A percentile compares a stretch with the other conserved stretches of the same genome.
Evolutionary conservation across 805 yeast genomes (phyloP).

Genomic region (Saccharomycopsis selenospora): DNA sequence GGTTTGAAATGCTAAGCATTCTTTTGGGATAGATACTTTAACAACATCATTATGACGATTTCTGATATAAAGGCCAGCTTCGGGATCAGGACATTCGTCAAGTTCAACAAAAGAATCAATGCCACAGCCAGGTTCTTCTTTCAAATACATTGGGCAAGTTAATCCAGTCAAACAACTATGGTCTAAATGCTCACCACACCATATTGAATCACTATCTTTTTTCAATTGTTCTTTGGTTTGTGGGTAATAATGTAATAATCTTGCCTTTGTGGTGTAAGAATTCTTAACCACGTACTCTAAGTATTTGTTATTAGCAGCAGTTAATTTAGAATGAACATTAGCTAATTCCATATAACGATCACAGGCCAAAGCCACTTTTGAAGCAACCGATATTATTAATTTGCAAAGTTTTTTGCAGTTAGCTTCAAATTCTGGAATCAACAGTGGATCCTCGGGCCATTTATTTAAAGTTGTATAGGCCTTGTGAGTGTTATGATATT

Average conservation of each 20-base stretch:
- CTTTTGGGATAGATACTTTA: conserved; percentile 46
- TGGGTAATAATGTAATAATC: conserved; percentile 50
- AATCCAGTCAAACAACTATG: conserved; percentile 55
- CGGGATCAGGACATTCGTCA: conserved; percentile 35
- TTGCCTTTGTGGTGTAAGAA: conserved; percentile 51
- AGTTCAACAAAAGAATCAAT: conserved; percentile 18
- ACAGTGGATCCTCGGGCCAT: conserved; percentile 38
- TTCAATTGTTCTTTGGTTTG: conserved; percentile 13
- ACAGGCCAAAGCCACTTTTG: conserved; percentile 45
- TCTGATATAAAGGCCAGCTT: conserved; percentile 45
- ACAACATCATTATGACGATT: conserved; percentile 38
- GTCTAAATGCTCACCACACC: conserved; percentile 61
- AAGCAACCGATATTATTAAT: conserved; percentile 42
- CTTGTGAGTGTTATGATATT: conserved; percentile 28
- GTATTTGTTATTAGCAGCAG: conserved; percentile 25
- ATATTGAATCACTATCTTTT: conserved; percentile 30
- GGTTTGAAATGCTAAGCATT: conserved; percentile 54
- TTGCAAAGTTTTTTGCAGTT: conserved; percentile 35
- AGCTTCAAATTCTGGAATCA: conserved; percentile 27
- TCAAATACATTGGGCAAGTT: conserved; percentile 45
- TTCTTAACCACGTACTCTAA: conserved; percentile 39
- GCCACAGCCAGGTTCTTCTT: too few species aligned
- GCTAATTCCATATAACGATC: conserved; percentile 35
- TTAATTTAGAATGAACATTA: conserved; percentile 21
- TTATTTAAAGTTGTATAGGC: conserved; percentile 44